Base-by-base conservation (phyloP, 208 protist species). In the Trypanosoma cruzi region DNA sequence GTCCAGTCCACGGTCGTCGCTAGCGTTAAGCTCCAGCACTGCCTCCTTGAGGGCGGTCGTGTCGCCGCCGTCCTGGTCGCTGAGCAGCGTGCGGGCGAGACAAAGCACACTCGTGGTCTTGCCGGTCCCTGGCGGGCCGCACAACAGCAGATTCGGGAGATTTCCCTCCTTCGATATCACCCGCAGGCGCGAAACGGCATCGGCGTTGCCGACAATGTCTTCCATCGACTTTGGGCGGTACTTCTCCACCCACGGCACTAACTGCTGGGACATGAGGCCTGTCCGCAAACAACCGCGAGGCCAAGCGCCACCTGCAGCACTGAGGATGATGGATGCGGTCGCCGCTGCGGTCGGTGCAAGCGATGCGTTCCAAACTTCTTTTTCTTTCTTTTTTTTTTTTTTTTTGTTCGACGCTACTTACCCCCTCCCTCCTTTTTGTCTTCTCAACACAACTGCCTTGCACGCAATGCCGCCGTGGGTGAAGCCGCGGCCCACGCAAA, bases 11-110 rank as follows among this genome's bases (percentile, higher is more conserved):
- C 99, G 83, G 56, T 99, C 98, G 80, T 99, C 98, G 32, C 98
- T 99, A 14, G 99, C 99, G 82, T 99, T 99, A 22, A 99, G 90
- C 88, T 99, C 99, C 10, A 99, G 81, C 54, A 99, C 98, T 6
- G 98, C 89, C 22, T 95, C 82, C 79, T 98, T 94, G 37, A 98
- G 94, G 13, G 89, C 87, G 14, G 89, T 85, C 14, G 77, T 26
- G 22, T 28, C 32, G n/a, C 52, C 36, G 79, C 57, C 73, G 1
- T 65, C 67, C 44, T 50, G 57, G 22, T 63, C 48, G 8, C 93
- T 94, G 7, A 99, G 89, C 31, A 99, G 72, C 32, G 95, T 81
- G 24, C 88, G 86, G 16, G 98, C 98, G 13, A 99, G 82, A 64
- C 97, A 99, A 24, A 99, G 75, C 62, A 99, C 95, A 73, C 93